A percentile compares a stretch with the other conserved stretches of the same genome.
These are phyloP conservation scores for Keqinozyma sinolaborantium DNA, from an alignment of 1,139 yeast species.

Conservation along the genomic window DNA sequence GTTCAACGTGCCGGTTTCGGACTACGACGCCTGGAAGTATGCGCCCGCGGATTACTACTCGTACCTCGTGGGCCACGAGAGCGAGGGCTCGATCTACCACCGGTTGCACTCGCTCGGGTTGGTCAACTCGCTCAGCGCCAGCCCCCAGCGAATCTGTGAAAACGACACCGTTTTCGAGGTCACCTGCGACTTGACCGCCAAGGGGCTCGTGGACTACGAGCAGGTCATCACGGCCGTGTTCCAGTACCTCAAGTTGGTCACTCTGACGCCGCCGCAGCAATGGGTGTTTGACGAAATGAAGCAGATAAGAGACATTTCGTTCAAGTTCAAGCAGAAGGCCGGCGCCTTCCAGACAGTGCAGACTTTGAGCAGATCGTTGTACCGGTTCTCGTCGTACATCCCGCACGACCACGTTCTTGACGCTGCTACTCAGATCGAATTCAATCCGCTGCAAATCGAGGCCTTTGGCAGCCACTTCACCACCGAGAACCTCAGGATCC, in stretches of 20 bases:
- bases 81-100: conserved; percentile 72
- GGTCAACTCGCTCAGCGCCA: conserved; percentile 78
- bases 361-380: conserved; percentile 41
- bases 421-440: conserved; percentile 56
- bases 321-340: conserved; percentile 65
- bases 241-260: conserved; percentile 65
- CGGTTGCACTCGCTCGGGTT: conserved; percentile 67
- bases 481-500: conserved; percentile 59
- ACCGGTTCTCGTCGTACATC: conserved; percentile 39
- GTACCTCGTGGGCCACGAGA: conserved; percentile 90
- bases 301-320: conserved; percentile 45
- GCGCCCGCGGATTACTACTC: conserved; percentile 70
- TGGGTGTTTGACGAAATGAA: conserved; percentile 52
- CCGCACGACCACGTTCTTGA: conserved; percentile 65
- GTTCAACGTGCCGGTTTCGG: conserved; percentile 75
- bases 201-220: conserved; percentile 65
- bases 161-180: conserved; percentile 67
- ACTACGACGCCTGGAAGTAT: conserved; percentile 56
- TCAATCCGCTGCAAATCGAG: conserved; percentile 50
- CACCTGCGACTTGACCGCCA: conserved; percentile 70
- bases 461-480: conserved; percentile 48
- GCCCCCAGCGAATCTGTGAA: conserved; percentile 63
- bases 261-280: conserved; percentile 49
- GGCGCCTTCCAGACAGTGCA: conserved; percentile 61
- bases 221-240: conserved; percentile 58